Evolutionary conservation across 1,284 basidiomycete species (phyloP), one percentile per base, ranked within the genome.

Genomic region (Apiotrichum gracile): DNA sequence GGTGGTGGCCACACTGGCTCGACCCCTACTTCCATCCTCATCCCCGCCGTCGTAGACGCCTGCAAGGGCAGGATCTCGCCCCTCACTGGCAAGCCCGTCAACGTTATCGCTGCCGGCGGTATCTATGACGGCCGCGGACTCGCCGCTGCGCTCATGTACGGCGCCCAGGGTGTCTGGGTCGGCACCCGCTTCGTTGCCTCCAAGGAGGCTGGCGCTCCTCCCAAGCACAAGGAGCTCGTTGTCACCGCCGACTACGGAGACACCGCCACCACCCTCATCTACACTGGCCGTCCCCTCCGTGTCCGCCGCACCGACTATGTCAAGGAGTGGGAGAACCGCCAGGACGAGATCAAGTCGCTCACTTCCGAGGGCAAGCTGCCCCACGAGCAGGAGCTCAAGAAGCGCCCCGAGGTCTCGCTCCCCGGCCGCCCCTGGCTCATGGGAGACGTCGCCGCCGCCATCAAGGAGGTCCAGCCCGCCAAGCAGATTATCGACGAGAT

Each of bases 151-250:
- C 75, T 92, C 48, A 80, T 84, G 68, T 91, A 85, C 81, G 90
- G 90, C 58, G 89, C 88, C 33, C 80, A 87, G 64, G 89, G 82
- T 78, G 77, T 91, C 73, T 91, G 89, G 88, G 87, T 91, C 49
- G 91, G 91, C 33, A 89, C 88, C 2, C 82, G 91, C 35, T 96
- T 94, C 68, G 88, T 96, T 26, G 91, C 91, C n/a, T 79, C 82
- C 21, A 79, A 75, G 19, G 89, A 93, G 57, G 57, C 57, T 25
- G 57, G 57, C 21, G 57, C 57, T 25, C 57, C 57, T 42, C 38
- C 38, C 29, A 55, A 59, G 54, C 57, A 59, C 57, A 59, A 59
- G 57, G 57, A 59, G 57, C 57, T 59, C 38, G 42, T 77, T 54
- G 47, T 74, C 26, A 54, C 64, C 10, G 76, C 76, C 16, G 71